Evolutionary conservation across 768 basidiomycete species (phyloP).

Genomic region (Russula dissimulans): DNA sequence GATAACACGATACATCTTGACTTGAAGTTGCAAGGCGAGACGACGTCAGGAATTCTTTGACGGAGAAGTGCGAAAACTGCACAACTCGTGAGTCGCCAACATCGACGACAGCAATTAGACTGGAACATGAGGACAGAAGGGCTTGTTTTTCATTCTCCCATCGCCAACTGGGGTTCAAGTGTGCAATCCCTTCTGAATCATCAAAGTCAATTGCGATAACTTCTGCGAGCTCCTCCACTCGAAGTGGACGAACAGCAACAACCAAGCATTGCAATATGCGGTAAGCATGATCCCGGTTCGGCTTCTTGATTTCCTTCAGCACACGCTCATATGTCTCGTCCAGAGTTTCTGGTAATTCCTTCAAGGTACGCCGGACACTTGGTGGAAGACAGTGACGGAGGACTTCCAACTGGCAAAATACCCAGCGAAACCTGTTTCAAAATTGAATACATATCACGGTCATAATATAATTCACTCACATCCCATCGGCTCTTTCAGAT

Average conservation of each 20-base stretch:
- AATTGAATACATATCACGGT: neutral
- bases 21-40: neutral
- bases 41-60: conserved; percentile 2
- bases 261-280: neutral
- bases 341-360: neutral
- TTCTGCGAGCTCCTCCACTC: too few relatives aligned
- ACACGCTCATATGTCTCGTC: neutral
- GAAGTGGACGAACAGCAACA: too few relatives aligned
- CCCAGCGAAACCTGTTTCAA: neutral
- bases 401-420: neutral
- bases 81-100: neutral
- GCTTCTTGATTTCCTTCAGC: neutral
- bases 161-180: neutral
- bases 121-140: neutral
- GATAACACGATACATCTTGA: neutral
- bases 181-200: neutral
- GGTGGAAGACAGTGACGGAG: neutral
- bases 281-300: neutral
- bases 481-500: neutral
- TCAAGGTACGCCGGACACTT: neutral
- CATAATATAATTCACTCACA: neutral
- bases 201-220: too few relatives aligned
- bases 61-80: neutral
- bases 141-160: neutral
- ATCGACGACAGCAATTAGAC: neutral